Percentiles rank a stretch among this genome's conserved stretches.
These are phyloP conservation scores for Porphyrellus cyaneotinctus DNA, from an alignment of 768 basidiomycete genomes.

Conservation along the genomic window DNA sequence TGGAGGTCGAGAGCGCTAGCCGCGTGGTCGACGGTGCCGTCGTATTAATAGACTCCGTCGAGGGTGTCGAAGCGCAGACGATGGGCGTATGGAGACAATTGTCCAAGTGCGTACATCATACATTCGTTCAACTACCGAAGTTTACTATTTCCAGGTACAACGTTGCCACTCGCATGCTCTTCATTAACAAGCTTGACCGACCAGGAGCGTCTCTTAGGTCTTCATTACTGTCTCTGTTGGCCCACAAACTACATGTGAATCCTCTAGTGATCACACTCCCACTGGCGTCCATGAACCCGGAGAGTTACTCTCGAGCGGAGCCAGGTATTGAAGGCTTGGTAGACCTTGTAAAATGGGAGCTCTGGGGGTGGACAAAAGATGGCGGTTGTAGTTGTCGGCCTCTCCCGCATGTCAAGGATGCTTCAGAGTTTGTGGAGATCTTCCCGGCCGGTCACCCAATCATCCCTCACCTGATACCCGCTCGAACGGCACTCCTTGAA, in stretches of 20 bases:
- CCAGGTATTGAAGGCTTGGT: slow-evolving; percentile 83
- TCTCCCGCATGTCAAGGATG: slow-evolving; percentile 51
- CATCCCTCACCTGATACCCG: slow-evolving; percentile 57
- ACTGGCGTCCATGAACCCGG: slow-evolving; percentile 68
- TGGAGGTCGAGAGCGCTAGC: slow-evolving; percentile 93
- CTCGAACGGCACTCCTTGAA: slow-evolving; percentile 70
- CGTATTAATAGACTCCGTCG: slow-evolving; percentile 84
- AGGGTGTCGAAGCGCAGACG: slow-evolving; percentile 89
- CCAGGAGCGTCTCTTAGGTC: slow-evolving; percentile 76
- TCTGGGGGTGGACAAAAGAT: slow-evolving; percentile 68
- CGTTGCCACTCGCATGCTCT: slow-evolving; percentile 74
- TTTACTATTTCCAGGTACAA: slow-evolving; percentile 51
- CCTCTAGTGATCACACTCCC: slow-evolving; percentile 71
- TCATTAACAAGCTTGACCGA: slow-evolving; percentile 86
- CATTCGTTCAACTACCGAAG: slow-evolving; percentile 1
- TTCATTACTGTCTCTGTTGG: slow-evolving; percentile 67
- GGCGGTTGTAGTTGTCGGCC: slow-evolving; percentile 40
- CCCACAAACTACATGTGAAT: slow-evolving; percentile 71
- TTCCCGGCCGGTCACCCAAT: slow-evolving; percentile 65
- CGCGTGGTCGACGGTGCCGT: slow-evolving; percentile 88
- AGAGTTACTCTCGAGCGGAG: slow-evolving; percentile 65
- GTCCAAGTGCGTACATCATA: slow-evolving; percentile 58
- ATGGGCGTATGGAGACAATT: slow-evolving; percentile 86
- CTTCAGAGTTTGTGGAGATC: slow-evolving; percentile 38
- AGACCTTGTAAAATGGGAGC: slow-evolving; percentile 78